Base-by-base conservation (phyloP, 805 yeast genomes). In the Novakomyces olei region DNA sequence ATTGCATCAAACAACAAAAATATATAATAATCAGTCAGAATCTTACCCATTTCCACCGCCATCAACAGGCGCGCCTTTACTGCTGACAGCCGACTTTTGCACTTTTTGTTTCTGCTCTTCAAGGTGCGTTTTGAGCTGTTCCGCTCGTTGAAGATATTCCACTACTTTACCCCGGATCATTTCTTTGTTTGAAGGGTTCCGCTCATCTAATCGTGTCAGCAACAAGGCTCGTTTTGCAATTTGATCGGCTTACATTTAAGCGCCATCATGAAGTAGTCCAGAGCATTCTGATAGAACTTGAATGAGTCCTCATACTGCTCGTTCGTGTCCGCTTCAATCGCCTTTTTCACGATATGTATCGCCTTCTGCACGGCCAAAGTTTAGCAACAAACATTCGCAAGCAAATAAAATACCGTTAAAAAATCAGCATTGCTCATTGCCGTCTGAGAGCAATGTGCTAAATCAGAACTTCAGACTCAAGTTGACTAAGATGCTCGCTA, bases 221-320 rank as follows among this genome's bases (percentile, higher is more conserved):
- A n/a, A 12, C 10, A n/a, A 12, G 4, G 14, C n/a, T 4, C 7
- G 25, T 15, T 6, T 19, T n/a, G 14, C 14, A 19, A 10, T 10
- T 14, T 20, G 12, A 4, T 39, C 52, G 18, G 36, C 54, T 20
- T 39, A 50, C 55, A 85, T 55, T 88, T 88, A 44, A 88, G 62
- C 4, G 98, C 98, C 42, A 81, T 61, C 94, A 88, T 81, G 44
- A 88, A 61, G 54, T 88, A 88, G 52, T 88, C 96, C 35, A 88
- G 60, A 1, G 95, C 95, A 45, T 77, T 77, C 57, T 78, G 83
- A 54, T 88, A 88, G 29, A 79, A 65, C 38, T 80, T 77, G 53
- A 85, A 85, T 0, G 98, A 96, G 43, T 88, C 96, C 34, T 79
- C 93, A 45, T 83, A 85, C 41, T 73, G 65, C 33, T 85, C 73